phyloP scores from a whole-genome alignment of 1,139 yeast species.

The Scheffersomyces stambukii region DNA sequence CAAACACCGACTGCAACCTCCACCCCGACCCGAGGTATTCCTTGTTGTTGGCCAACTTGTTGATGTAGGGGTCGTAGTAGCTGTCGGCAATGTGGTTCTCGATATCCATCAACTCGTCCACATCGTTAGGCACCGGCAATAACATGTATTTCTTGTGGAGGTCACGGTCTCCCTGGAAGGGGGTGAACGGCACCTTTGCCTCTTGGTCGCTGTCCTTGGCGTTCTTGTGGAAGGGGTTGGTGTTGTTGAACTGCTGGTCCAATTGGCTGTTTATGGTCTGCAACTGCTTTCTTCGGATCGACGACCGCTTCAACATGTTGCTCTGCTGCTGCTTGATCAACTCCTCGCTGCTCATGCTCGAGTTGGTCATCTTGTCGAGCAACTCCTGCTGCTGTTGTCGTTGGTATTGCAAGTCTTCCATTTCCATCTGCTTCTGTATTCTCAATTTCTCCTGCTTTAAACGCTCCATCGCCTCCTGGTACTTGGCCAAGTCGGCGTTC shows the following conservation, averaged over 20 bases:
- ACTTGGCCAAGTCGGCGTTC: constrained; percentile 63
- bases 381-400: constrained; percentile 64
- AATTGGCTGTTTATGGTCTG: constrained; percentile 56
- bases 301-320: constrained; percentile 54
- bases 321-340: constrained; percentile 38
- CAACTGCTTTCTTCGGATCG: constrained; percentile 62
- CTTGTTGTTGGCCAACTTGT: constrained; percentile 56
- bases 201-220: constrained; percentile 15
- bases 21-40: constrained; percentile 87
- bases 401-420: constrained; percentile 58
- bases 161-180: constrained; percentile 88
- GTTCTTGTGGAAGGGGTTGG: constrained; percentile 21
- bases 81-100: constrained; percentile 53
- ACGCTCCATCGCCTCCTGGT: constrained; percentile 52
- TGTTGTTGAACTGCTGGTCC: constrained; percentile 35
- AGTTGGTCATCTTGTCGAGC: constrained; percentile 61
- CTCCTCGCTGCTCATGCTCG: constrained; percentile 51
- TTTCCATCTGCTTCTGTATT: constrained; percentile 64
- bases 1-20: constrained; percentile 63
- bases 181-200: constrained; percentile 71
- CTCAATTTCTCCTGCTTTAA: constrained; percentile 57
- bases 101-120: constrained; percentile 37
- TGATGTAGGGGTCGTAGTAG: constrained; percentile 43
- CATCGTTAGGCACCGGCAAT: constrained; percentile 20
- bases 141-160: constrained; percentile 33